A percentile compares a stretch with the other conserved stretches of the same genome.
Conservation (phyloP, 176 grass and related monocot species). For the Bolboschoenus planiculmis region DNA sequence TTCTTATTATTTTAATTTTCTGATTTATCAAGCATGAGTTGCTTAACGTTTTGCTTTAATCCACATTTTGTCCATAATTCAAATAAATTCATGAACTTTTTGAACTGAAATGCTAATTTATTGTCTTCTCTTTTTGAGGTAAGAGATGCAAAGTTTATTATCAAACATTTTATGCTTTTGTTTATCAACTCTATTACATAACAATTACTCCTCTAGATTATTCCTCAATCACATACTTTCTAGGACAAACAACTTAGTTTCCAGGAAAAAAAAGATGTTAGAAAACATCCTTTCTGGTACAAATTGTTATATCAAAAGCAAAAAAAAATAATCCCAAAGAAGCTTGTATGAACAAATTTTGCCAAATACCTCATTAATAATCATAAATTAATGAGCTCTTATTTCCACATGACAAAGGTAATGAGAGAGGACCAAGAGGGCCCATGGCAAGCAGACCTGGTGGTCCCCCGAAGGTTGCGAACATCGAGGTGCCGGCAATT, state of each 20-base stretch:
- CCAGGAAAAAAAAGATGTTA: background rate
- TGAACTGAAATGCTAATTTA: background rate
- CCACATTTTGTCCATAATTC: background rate
- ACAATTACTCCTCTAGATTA: background rate
- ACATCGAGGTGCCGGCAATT: slow-evolving; percentile 60
- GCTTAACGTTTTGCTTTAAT: background rate
- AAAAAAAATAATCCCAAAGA: too few species aligned
- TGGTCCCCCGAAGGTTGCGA: slow-evolving; percentile 50
- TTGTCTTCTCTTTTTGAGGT: too few species aligned
- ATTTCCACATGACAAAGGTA: slow-evolving; percentile 29
- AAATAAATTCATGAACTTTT: background rate
- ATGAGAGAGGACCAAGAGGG: slow-evolving; percentile 52
- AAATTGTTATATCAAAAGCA: background rate
- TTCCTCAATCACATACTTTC: background rate
- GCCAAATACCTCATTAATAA: background rate
- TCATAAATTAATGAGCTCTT: background rate
- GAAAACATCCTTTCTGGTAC: background rate
- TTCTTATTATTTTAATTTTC: background rate
- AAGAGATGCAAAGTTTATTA: too few species aligned
- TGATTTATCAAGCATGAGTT: background rate
- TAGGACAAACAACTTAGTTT: background rate
- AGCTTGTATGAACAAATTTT: background rate
- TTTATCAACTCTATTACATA: background rate
- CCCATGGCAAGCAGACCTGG: slow-evolving; percentile 33
- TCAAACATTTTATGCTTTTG: background rate